Evolutionary conservation across 139 green algal species (phyloP), one percentile per base, ranked within the genome.

Genomic region (Chlorella sp.): DNA sequence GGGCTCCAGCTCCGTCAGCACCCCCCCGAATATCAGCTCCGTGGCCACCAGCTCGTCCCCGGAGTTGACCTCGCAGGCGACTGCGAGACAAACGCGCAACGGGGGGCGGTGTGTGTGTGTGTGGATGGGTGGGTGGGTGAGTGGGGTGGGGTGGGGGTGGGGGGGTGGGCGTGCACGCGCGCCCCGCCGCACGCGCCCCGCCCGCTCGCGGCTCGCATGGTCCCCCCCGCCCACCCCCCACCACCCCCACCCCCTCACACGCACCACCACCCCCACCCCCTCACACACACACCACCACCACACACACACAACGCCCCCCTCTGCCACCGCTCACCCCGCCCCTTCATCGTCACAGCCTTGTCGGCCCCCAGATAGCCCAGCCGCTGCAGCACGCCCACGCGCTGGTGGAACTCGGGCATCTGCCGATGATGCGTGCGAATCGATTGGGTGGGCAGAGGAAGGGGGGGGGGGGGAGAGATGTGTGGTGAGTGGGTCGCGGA

Each of bases 1-100:
- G 0, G 94, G 87, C 5, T 68, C 68, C 29, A 98, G 81, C 12
- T 91, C 87, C 4, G 79, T 73, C 67, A 98, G 77, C 53, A 97
- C 62, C 14, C 93, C 93, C 1, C 73, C 71, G 83, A 98, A 98
- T 43, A 98, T 90, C 40, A 93, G 80, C 89, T 99, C 95, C 3
- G 94, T 95, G 55, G 87, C 86, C 8, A 98, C 67, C 58, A 99
- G 88, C 88, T 98, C 94, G 74, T 97, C 91, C 8, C 93, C 94
- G 46, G 82, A 91, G 79, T 96, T 93, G 60, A 99, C 91, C 83
- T 98, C 95, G 76, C 94, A 98, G 50, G 89, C 89, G 33, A 84
- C 69, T n/a, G n/a, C n/a, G n/a, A n/a, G n/a, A n/a, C n/a, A n/a
- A n/a, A n/a, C n/a, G n/a, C n/a, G n/a, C n/a, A n/a, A n/a, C n/a